A percentile compares a stretch with the other conserved stretches of the same genome.
These are phyloP conservation scores for Collybia mongolica DNA, from an alignment of 768 basidiomycete genomes.

Conservation along the genomic window DNA sequence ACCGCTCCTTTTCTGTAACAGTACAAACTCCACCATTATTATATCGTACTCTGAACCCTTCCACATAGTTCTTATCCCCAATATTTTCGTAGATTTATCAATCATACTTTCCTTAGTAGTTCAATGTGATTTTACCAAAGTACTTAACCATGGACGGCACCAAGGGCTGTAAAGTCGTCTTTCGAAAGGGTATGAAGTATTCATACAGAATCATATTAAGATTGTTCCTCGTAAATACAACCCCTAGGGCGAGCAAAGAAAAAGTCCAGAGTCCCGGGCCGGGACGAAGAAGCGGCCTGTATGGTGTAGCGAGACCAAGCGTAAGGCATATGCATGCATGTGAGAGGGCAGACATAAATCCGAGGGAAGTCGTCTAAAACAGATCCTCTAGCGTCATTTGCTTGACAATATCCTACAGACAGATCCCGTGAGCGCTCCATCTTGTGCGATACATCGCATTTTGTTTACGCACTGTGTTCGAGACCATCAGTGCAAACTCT, in stretches of 20 bases:
- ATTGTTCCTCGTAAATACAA: constrained; percentile 2
- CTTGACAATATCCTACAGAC: constrained; percentile 88
- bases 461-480: constrained; percentile 74
- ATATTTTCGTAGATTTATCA: too few relatives aligned
- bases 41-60: too few relatives aligned
- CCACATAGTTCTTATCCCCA: too few relatives aligned
- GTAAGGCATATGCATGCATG: neutral
- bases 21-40: too few relatives aligned
- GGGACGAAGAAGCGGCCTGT: neutral
- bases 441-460: neutral
- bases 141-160: too few relatives aligned
- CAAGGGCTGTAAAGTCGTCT: too few relatives aligned
- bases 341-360: neutral
- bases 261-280: neutral
- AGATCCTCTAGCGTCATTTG: constrained; percentile 97
- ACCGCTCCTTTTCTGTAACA: too few relatives aligned
- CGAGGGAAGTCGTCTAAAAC: constrained; percentile 46
- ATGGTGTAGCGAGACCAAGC: neutral
- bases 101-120: too few relatives aligned
- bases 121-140: too few relatives aligned
- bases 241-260: neutral
- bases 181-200: too few relatives aligned
- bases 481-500: constrained; percentile 95
- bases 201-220: neutral
- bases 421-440: neutral